Evolutionary conservation across 202 grass and related monocot genomes (phyloP), one percentile per base, ranked within the genome.

Genomic region (Carex sylvatica): DNA sequence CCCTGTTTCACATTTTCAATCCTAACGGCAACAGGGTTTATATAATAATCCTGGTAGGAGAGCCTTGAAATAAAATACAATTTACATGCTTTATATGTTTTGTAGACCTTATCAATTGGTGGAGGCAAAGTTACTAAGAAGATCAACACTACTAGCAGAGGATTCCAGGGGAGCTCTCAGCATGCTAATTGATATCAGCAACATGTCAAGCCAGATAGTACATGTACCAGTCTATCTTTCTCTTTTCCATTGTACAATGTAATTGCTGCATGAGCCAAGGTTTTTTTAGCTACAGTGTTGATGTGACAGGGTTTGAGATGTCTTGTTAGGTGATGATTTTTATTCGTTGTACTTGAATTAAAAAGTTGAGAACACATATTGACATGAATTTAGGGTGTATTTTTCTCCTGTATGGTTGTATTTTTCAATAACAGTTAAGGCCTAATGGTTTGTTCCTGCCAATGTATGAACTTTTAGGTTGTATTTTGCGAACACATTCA

Each of bases 251-350:
- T 54, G 52, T 54, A 54, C 3, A 4, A 54, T 12, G 52, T 16
- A 54, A 54, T 54, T 54, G 15, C 52, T 15, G 3, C 18, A 16
- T 5, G 3, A 54, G 3, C 3, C 11, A 18, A 4, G 2, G 4
- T 54, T 52, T 89, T 91, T 68, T 59, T 87, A 40, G 14, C 87
- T 86, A 72, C 90, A 47, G 44, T 93, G 19, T 24, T 91, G 28
- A 88, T 87, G 62, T 93, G 84, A 87, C 28, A 71, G 81, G 6
- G 28, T 77, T 38, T 36, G 52, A 49, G 74, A 11, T 59, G 30
- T 38, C 8, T 56, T 59, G 14, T 77, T 59, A 77, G 28, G 52
- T 5, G 26, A 59, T 38, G 52, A 77, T 6, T 58, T 77, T 13
- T 38, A 33, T 77, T 58, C 53, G 59, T 20, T 77, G 8, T 59